Conservation (phyloP, 768 basidiomycete genomes). For the Tricholoma sp. region DNA sequence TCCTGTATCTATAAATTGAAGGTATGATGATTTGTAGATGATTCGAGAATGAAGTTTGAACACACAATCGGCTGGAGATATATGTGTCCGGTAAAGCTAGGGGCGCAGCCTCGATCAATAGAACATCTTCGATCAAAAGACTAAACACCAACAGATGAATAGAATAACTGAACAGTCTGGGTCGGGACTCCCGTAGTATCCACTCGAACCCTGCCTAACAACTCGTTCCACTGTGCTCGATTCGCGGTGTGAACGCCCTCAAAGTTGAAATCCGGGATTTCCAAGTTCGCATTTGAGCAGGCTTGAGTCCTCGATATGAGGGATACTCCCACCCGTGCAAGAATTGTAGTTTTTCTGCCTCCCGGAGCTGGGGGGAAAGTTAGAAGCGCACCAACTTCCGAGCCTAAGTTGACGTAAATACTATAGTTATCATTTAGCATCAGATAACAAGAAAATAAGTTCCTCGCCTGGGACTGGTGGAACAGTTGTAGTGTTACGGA, state of each 20-base stretch:
- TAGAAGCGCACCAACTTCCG: constrained; percentile 41
- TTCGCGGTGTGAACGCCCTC: constrained; percentile 38
- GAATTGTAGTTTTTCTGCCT: constrained; percentile 35
- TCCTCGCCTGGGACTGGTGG: background rate
- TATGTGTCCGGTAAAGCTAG: constrained; percentile 56
- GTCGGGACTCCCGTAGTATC: constrained; percentile 40
- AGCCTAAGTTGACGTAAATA: background rate
- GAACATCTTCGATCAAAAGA: background rate
- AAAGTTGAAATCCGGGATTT: constrained; percentile 57
- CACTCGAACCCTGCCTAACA: constrained; percentile 50
- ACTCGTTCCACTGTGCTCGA: constrained; percentile 50
- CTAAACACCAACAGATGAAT: constrained; percentile 28
- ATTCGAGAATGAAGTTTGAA: background rate
- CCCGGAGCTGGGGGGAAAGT: constrained; percentile 41
- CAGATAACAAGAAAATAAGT: background rate
- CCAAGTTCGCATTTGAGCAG: constrained; percentile 53
- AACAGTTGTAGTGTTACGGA: background rate
- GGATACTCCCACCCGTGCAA: constrained; percentile 61
- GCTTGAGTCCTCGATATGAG: constrained; percentile 58
- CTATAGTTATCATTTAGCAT: background rate
- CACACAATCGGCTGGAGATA: constrained; percentile 61
- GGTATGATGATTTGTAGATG: background rate
- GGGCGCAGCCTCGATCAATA: background rate
- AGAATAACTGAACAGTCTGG: constrained; percentile 52
- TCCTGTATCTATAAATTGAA: constrained; percentile 40